phyloP scores from a whole-genome alignment of 2,329 filamentous ascomycete species.

The Sporothrix pallida region DNA sequence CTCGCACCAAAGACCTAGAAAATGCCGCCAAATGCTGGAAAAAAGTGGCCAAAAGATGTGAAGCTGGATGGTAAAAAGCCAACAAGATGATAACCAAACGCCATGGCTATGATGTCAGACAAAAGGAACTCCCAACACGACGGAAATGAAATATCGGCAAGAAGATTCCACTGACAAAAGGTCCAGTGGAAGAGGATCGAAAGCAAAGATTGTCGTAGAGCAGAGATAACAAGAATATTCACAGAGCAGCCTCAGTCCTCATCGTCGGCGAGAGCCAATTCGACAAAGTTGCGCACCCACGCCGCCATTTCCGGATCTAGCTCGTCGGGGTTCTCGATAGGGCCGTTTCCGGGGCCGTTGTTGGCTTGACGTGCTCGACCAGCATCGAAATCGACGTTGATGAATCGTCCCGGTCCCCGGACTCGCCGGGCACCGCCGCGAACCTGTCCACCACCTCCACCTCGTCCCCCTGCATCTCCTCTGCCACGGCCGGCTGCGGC shows the following conservation, averaged over 20 bases:
- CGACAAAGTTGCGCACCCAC: conserved; percentile 39
- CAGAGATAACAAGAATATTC: background rate
- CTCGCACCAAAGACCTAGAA: background rate
- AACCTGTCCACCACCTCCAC: conserved; percentile 17
- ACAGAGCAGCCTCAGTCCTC: conserved; percentile 30
- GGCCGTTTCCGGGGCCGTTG: background rate
- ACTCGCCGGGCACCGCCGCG: conserved; percentile 15
- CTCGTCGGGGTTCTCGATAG: background rate
- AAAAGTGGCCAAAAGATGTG: background rate
- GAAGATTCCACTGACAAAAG: background rate
- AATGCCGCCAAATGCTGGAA: background rate
- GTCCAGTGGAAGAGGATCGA: background rate
- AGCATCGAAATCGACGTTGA: background rate
- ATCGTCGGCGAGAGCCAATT: conserved; percentile 38
- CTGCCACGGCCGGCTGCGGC: conserved; percentile 13
- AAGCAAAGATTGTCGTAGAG: background rate
- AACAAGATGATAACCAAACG: background rate
- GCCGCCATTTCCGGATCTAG: conserved; percentile 35
- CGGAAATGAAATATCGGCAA: too few relatives aligned
- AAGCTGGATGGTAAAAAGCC: background rate
- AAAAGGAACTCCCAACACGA: background rate
- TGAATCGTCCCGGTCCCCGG: background rate
- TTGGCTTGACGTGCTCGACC: background rate
- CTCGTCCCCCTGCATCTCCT: conserved; percentile 4
- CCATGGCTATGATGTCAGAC: background rate